Conservation (phyloP, 1,284 basidiomycete species). For the Tilletia horrida region DNA sequence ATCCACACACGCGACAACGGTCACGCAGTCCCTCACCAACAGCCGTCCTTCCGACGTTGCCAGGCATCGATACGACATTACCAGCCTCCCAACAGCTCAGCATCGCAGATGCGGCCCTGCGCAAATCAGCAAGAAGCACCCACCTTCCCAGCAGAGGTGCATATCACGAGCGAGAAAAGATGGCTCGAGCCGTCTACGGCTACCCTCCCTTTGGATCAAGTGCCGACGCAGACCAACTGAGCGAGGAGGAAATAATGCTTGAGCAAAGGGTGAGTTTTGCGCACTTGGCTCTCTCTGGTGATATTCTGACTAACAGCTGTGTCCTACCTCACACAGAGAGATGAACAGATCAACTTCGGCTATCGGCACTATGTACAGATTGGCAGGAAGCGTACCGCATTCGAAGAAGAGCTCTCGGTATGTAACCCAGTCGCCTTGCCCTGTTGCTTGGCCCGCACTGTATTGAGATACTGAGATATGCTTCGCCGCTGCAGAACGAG, state of each 20-base stretch:
- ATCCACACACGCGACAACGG: constrained; percentile 13
- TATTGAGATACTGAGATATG: background rate
- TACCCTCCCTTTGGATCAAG: constrained; percentile 39
- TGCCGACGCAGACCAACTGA: constrained; percentile 46
- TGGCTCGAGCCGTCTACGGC: constrained; percentile 41
- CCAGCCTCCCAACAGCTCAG: constrained; percentile 26
- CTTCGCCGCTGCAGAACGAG: constrained; percentile 16
- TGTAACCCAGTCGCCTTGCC: background rate
- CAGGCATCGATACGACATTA: constrained; percentile 16
- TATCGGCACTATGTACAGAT: constrained; percentile 49
- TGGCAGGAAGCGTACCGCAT: constrained; percentile 38
- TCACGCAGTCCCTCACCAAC: constrained; percentile 9
- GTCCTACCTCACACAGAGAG: constrained; percentile 20
- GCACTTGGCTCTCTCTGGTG: background rate
- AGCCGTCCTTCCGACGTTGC: background rate
- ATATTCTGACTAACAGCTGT: background rate
- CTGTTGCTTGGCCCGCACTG: background rate
- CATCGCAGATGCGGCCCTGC: constrained; percentile 27
- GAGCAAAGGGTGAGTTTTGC: constrained; percentile 26
- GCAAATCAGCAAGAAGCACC: constrained; percentile 35
- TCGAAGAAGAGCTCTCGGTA: constrained; percentile 38
- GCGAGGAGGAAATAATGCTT: constrained; percentile 45
- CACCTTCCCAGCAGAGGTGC: constrained; percentile 35
- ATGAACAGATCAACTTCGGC: constrained; percentile 40
- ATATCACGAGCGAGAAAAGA: constrained; percentile 34